phyloP scores from a whole-genome alignment of 495 filamentous ascomycete species.

The Penicillium robsamsonii region DNA sequence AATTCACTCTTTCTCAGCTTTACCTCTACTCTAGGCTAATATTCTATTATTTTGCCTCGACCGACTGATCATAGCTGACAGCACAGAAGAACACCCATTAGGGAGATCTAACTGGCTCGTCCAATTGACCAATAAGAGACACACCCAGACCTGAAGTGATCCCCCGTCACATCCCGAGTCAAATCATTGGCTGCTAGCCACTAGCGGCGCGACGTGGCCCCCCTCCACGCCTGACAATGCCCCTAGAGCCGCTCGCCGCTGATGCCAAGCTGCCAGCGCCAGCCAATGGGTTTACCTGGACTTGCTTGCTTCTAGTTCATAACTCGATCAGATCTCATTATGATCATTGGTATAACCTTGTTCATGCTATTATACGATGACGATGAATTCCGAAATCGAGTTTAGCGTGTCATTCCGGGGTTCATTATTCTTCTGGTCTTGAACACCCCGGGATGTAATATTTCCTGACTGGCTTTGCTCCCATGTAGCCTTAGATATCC shows the following conservation, averaged over 20 bases:
- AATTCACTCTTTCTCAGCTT: neutral
- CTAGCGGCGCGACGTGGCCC: slow-evolving; percentile 17
- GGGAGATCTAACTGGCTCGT: slow-evolving; percentile 8
- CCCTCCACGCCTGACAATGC: slow-evolving; percentile 23
- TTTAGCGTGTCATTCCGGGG: neutral
- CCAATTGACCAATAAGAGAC: slow-evolving; percentile 6
- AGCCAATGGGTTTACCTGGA: slow-evolving; percentile 13
- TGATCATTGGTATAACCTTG: neutral
- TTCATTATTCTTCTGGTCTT: neutral
- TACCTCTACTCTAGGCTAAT: neutral
- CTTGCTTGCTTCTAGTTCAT: neutral
- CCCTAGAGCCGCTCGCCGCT: slow-evolving; percentile 26
- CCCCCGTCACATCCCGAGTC: slow-evolving; percentile 23
- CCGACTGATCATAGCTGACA: slow-evolving; percentile 4
- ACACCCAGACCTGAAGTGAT: slow-evolving; percentile 5
- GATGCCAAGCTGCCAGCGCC: slow-evolving; percentile 17
- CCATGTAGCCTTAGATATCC: neutral
- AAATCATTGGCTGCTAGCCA: slow-evolving; percentile 22
- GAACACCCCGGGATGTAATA: neutral
- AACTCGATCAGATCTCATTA: neutral
- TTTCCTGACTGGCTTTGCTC: neutral
- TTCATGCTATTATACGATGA: neutral
- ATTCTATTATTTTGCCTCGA: neutral
- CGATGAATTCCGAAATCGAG: neutral
- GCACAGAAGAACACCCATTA: neutral